Conservation (phyloP, 2,329 filamentous ascomycete genomes). For the Clarireedia monteithiana region DNA sequence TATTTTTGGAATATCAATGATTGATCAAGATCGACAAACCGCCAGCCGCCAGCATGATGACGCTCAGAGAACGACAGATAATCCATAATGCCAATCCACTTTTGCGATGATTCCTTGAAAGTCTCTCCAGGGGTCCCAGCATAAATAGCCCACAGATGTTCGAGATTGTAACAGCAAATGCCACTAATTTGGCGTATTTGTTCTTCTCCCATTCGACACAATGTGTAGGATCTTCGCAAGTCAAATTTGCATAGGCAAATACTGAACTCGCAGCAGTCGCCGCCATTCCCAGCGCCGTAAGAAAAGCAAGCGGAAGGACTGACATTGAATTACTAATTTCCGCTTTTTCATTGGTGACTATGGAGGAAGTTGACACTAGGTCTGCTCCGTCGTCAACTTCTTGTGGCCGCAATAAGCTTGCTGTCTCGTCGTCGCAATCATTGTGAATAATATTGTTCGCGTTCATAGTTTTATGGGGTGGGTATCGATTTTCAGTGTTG, state of each 20-base stretch:
- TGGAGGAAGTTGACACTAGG: neutral
- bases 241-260: constrained; percentile 1
- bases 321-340: neutral
- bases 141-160: constrained; percentile 1
- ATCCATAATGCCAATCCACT: constrained; percentile 1
- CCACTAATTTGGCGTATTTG: neutral
- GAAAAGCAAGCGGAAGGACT: constrained; percentile 3
- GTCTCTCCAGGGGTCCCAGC: neutral
- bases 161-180: neutral
- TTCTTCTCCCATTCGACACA: neutral
- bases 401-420: neutral
- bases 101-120: neutral
- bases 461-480: too few species aligned
- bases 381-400: neutral
- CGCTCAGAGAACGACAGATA: constrained; percentile 1
- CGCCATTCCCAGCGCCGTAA: constrained; percentile 4
- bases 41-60: neutral
- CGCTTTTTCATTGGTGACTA: neutral
- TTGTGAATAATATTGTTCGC: too few species aligned
- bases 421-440: too few species aligned
- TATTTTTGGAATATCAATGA: neutral
- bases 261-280: neutral
- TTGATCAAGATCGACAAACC: neutral
- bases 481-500: too few species aligned
- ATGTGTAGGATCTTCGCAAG: neutral